phyloP scores from a whole-genome alignment of 2,329 filamentous ascomycete genomes.

The Apiospora malaysiana region DNA sequence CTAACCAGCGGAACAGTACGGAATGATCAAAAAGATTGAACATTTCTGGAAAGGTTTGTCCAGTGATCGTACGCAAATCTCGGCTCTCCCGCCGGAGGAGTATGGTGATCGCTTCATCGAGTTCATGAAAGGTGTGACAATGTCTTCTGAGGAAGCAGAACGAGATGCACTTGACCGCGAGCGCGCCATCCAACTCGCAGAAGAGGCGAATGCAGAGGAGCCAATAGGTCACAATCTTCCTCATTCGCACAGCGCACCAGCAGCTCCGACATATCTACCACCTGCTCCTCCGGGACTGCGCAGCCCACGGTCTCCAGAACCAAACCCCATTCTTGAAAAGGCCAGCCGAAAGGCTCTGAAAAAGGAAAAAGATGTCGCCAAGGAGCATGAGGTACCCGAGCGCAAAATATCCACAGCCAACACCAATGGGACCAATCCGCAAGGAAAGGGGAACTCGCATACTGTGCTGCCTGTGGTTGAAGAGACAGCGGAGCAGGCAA shows the following conservation, averaged over 20 bases:
- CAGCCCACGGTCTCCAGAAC: constrained; percentile 38
- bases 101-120: constrained; percentile 95
- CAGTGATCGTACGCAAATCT: constrained; percentile 84
- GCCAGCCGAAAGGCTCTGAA: constrained; percentile 36
- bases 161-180: constrained; percentile 67
- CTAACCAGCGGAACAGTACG: constrained; percentile 66
- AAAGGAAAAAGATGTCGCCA: constrained; percentile 38
- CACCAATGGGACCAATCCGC: constrained; percentile 32
- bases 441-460: constrained; percentile 36
- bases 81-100: constrained; percentile 84
- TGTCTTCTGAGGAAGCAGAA: constrained; percentile 83
- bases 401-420: constrained; percentile 39
- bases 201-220: constrained; percentile 35
- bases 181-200: constrained; percentile 50
- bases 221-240: constrained; percentile 37
- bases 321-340: constrained; percentile 39
- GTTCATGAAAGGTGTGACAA: constrained; percentile 90
- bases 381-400: constrained; percentile 39
- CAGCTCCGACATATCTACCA: constrained; percentile 39
- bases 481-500: constrained; percentile 81
- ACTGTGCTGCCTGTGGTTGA: constrained; percentile 80
- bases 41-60: constrained; percentile 96
- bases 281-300: constrained; percentile 41
- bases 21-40: constrained; percentile 91
- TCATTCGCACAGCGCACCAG: constrained; percentile 24